A percentile compares a stretch with the other conserved stretches of the same genome.
Evolutionary conservation across 345 rosid genomes (phyloP).

Genomic region (Gossypium herbaceum): DNA sequence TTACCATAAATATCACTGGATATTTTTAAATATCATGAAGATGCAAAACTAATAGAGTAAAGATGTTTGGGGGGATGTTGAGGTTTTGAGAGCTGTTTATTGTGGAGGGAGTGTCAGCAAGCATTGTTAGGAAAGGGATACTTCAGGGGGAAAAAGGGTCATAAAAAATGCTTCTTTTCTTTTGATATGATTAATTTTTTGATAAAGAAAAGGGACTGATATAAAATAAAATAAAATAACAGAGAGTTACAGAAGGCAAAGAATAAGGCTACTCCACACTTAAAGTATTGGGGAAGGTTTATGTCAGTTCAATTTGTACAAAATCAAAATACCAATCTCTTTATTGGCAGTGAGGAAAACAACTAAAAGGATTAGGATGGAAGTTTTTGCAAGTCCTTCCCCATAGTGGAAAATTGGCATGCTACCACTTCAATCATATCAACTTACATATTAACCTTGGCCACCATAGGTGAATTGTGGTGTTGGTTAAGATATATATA

Average conservation of each 20-base stretch:
- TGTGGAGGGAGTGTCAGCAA: constrained; percentile 21
- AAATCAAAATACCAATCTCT: neutral
- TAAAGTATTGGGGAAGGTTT: neutral
- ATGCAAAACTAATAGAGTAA: no score
- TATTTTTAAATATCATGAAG: no score
- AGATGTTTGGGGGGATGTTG: neutral
- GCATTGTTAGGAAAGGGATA: constrained; percentile 9
- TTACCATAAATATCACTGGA: no score
- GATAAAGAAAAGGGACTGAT: neutral
- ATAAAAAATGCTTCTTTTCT: neutral
- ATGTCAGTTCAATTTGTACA: neutral
- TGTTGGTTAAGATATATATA: neutral
- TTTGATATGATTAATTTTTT: neutral
- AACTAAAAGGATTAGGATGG: neutral
- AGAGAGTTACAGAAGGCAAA: neutral
- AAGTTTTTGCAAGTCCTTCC: neutral
- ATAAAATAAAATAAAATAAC: neutral
- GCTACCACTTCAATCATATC: constrained; percentile 2
- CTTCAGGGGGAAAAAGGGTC: neutral
- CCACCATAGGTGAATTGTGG: neutral
- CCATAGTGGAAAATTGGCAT: constrained; percentile 12
- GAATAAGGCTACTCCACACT: neutral
- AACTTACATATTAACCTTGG: neutral
- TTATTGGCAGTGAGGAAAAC: neutral
- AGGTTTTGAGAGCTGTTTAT: neutral